Evolutionary conservation across 305 asterid species (phyloP), one percentile per base, ranked within the genome.

Genomic region (Fraxinus floribunda): DNA sequence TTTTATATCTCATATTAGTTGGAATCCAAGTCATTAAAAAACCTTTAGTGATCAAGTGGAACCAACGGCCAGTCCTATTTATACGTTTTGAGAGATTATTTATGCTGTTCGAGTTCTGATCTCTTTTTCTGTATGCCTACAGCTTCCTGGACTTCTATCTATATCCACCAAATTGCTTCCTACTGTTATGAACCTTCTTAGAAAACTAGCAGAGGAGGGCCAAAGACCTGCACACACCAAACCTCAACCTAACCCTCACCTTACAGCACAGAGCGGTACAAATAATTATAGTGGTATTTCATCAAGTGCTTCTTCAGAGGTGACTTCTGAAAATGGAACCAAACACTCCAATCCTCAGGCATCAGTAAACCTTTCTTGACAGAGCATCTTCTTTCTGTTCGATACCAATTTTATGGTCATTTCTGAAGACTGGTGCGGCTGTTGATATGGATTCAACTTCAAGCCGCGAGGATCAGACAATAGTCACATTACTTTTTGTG

Each of bases 81-180:
- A 18, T 57, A 57, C 68, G 10, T 57, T 57, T 57, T 57, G 68
- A 57, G 29, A 72, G n/a, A 72, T 68, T 11, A 68, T 11, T 29
- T 29, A 68, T 30, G 75, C 1, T 68, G 49, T 34, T n/a, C 10
- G 0, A 30, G 13, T 16, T 30, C 76, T 72, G 77, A 72, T 34
- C 26, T 34, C 49, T 35, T 16, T 15, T 72, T 34, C 15, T 72
- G 30, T 6, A 35, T 32, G 49, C 77, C 77, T 78, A 44, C 97
- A 97, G 99, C 93, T 97, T 36, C 98, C 99, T 71, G 98, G 99
- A 78, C 80, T 97, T 80, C 93, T 97, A 18, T 89, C 98, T 0
- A 68, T 97, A 80, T 97, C 99, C 73, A 93, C 97, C 76, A 97
- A 93, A 89, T 88, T 97, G 84, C 94, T 97, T 83, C 99, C 99